Conservation (phyloP, 1,139 yeast genomes). For the Taphrina populina region DNA sequence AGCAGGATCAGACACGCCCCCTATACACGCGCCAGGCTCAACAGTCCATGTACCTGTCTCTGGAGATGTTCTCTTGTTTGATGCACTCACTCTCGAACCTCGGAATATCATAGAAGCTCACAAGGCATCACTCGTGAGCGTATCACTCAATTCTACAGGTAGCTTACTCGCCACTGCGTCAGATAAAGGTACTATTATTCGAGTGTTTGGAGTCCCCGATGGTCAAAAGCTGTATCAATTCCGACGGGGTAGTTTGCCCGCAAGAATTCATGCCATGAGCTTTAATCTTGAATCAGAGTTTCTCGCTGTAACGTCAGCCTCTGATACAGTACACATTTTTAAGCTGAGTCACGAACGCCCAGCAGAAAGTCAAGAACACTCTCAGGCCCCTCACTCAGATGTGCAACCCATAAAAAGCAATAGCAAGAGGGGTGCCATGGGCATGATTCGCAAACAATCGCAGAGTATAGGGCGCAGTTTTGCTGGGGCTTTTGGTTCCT, state of each 20-base stretch:
- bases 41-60: slow-evolving; percentile 46
- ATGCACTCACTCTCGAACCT: slow-evolving; percentile 75
- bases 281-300: slow-evolving; percentile 74
- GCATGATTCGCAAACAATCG: slow-evolving; percentile 51
- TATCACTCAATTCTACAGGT: slow-evolving; percentile 78
- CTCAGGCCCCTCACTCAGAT: slow-evolving; percentile 28
- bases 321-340: slow-evolving; percentile 91
- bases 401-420: slow-evolving; percentile 2
- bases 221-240: slow-evolving; percentile 85
- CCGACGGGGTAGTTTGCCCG: slow-evolving; percentile 85
- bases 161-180: slow-evolving; percentile 86
- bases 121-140: slow-evolving; percentile 75
- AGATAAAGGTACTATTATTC: slow-evolving; percentile 87
- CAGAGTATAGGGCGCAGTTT: slow-evolving; percentile 68
- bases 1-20: slow-evolving; percentile 21
- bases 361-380: too few species aligned
- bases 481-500: slow-evolving; percentile 85
- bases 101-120: slow-evolving; percentile 91
- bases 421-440: slow-evolving; percentile 21
- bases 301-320: slow-evolving; percentile 81
- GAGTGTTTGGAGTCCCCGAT: slow-evolving; percentile 80
- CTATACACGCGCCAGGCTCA: slow-evolving; percentile 24
- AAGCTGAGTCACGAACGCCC: slow-evolving; percentile 48
- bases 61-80: slow-evolving; percentile 88
- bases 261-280: slow-evolving; percentile 77